These are phyloP conservation scores for Leccinum variicolor DNA, from an alignment of 768 basidiomycete species.

Conservation along the genomic window DNA sequence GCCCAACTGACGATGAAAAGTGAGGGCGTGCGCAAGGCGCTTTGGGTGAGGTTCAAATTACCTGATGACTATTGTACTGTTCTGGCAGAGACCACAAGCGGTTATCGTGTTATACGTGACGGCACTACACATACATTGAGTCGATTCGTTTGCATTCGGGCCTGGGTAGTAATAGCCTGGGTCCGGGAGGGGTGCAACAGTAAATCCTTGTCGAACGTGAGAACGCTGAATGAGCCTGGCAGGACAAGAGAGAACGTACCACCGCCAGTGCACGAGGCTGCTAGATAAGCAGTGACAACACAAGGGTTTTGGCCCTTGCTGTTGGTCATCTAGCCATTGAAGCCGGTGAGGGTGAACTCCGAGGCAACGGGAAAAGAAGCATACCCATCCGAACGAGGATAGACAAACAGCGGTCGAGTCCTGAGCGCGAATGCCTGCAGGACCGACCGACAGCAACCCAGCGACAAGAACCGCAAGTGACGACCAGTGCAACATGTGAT, in stretches of 20 bases:
- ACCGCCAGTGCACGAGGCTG: conserved; percentile 41
- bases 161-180: conserved; percentile 28
- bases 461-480: conserved; percentile 16
- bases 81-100: conserved; percentile 59
- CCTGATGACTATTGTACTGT: conserved; percentile 33
- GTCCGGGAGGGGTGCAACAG: conserved; percentile 37
- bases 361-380: background rate
- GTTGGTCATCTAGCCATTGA: conserved; percentile 33
- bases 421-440: conserved; percentile 19
- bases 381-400: conserved; percentile 26
- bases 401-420: conserved; percentile 19
- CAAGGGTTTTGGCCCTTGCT: conserved; percentile 48
- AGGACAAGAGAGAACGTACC: conserved; percentile 30
- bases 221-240: conserved; percentile 4
- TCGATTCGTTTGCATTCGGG: conserved; percentile 29
- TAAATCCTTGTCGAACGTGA: conserved; percentile 30
- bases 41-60: conserved; percentile 14
- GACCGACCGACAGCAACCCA: conserved; percentile 16
- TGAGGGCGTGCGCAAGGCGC: background rate
- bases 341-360: background rate
- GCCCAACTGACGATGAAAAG: conserved; percentile 42
- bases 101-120: conserved; percentile 54
- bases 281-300: conserved; percentile 39
- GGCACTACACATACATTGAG: conserved; percentile 51
- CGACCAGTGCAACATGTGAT: conserved; percentile 4